Evolutionary conservation across 1,284 basidiomycete species (phyloP), one percentile per base, ranked within the genome.

Genomic region (Acaromyces ingoldii): DNA sequence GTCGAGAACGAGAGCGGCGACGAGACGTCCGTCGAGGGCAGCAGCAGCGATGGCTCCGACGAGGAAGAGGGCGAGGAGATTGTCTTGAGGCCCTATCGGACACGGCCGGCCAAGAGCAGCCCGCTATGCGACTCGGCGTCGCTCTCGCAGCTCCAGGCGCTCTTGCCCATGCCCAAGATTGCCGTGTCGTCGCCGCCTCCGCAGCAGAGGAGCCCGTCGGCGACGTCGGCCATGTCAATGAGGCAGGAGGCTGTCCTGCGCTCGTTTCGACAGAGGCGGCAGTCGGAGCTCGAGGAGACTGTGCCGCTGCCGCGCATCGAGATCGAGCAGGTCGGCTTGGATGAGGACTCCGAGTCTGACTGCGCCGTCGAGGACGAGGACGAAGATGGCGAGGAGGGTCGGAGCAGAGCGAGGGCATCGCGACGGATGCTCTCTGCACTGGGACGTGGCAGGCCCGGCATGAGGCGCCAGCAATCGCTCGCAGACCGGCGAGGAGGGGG

Each of bases 291-390:
- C 13, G 9, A 40, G 9, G 21, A 13, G 21, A 40, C 38, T 19
- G 9, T 19, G 7, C 38, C 26, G 6, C 19, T n/a, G 5, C 42
- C 42, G 30, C 13, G 3, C 19, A 45, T 45, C 25, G 42, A 45
- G 26, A 45, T 45, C 15, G 42, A 22, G 21, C 42, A 45, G 26
- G 42, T 45, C 19, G 30, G n/a, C 22, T 28, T 31, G 19, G 42
- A 45, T 45, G 9, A 7, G 7, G 38, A 40, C 17, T 9, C 38
- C 21, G 42, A 29, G 3, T 17, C n/a, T 15, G 42, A 45, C 19
- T 19, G 7, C 7, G 38, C 28, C 13, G 38, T 25, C 7, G 7
- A 25, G 38, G 28, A 25, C 17, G 38, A 64, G 53, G 38, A 63
- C 21, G 29, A 40, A 3, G 22, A 21, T 24, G 11, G 25, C 7